These are phyloP conservation scores for Cyclotella kingstonii DNA, from an alignment of 108 stramenopile species.

Conservation along the genomic window DNA sequence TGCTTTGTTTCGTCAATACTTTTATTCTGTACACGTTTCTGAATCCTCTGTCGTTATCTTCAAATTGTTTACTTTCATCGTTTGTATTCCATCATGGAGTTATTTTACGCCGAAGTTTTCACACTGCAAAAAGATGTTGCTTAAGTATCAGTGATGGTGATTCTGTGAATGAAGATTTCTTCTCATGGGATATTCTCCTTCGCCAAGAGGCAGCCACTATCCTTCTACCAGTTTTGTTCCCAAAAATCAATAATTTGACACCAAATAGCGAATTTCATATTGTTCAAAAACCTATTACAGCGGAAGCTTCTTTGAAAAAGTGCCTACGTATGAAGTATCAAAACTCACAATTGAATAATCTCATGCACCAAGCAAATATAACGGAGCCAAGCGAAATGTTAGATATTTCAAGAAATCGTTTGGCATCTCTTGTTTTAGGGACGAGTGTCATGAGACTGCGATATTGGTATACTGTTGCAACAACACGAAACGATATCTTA, in stretches of 20 bases:
- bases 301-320: neutral
- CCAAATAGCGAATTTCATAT: no score
- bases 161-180: neutral
- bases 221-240: slow-evolving; percentile 37
- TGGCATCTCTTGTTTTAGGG: slow-evolving; percentile 32
- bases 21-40: no score
- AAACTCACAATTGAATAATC: no score
- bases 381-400: neutral
- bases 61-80: no score
- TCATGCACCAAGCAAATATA: neutral
- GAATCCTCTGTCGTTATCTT: no score
- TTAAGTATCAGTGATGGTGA: no score
- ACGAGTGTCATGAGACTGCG: slow-evolving; percentile 48
- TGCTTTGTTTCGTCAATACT: no score
- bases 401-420: slow-evolving; percentile 12
- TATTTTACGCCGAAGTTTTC: neutral
- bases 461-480: slow-evolving; percentile 29
- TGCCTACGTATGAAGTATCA: slow-evolving; percentile 9
- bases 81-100: no score
- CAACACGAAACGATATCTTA: neutral
- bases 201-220: slow-evolving; percentile 23
- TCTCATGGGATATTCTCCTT: slow-evolving; percentile 13
- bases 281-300: neutral
- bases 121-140: neutral
- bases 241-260: neutral